Evolutionary conservation across 495 filamentous ascomycete genomes (phyloP).

Genomic region (Lasiosphaeris hirsuta): DNA sequence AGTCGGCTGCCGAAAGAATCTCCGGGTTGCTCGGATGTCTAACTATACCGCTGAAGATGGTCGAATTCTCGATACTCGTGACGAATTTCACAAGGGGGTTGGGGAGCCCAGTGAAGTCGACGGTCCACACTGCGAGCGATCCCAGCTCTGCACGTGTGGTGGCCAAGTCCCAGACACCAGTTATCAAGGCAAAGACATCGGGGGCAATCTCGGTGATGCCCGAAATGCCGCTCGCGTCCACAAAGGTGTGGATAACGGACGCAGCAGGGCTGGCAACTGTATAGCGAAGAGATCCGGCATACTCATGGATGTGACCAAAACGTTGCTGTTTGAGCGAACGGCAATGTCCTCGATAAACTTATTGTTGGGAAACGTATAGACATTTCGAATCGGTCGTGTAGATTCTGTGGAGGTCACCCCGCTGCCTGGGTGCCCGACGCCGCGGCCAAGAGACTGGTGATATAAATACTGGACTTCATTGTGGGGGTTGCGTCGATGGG

Average conservation of each 20-base stretch:
- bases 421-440: too few relatives aligned
- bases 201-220: conserved; percentile 38
- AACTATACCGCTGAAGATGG: conserved; percentile 39
- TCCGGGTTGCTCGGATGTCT: conserved; percentile 16
- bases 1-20: conserved; percentile 34
- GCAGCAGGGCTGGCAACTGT: conserved; percentile 24
- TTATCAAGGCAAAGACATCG: conserved; percentile 39
- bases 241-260: conserved; percentile 38
- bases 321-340: conserved; percentile 43
- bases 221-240: conserved; percentile 26
- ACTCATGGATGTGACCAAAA: conserved; percentile 37
- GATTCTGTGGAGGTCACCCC: too few relatives aligned
- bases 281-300: conserved; percentile 23
- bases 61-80: conserved; percentile 30
- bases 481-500: too few relatives aligned
- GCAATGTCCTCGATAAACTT: conserved; percentile 42
- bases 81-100: conserved; percentile 26
- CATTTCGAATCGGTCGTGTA: conserved; percentile 9
- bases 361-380: conserved; percentile 19
- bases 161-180: conserved; percentile 29
- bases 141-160: conserved; percentile 29
- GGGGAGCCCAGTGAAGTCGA: conserved; percentile 13
- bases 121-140: conserved; percentile 32
- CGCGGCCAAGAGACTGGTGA: too few relatives aligned
- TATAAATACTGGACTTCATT: too few relatives aligned